Evolutionary conservation across 495 filamentous ascomycete species (phyloP).

Genomic region (Glarea lozoyensis): DNA sequence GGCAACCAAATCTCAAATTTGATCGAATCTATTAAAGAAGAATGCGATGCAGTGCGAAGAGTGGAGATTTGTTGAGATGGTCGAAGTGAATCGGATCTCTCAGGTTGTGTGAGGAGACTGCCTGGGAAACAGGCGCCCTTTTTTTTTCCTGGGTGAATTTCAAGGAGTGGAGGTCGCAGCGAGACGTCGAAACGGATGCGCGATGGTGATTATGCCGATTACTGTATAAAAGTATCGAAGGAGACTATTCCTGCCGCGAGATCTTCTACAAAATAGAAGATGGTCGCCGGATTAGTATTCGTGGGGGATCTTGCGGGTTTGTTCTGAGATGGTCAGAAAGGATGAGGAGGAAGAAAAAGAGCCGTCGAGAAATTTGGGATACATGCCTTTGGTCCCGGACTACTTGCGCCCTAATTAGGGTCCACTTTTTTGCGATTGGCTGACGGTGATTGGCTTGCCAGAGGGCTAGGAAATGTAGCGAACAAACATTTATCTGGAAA

Average conservation of each 20-base stretch:
- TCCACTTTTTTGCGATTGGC: no score
- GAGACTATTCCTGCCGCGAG: conserved; percentile 17
- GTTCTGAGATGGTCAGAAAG: conserved; percentile 1
- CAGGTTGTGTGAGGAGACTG: conserved; percentile 3
- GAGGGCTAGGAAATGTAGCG: no score
- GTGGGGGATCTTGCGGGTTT: background rate
- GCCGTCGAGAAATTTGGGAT: conserved; percentile 1
- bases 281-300: background rate
- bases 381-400: no score
- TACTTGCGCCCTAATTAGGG: no score
- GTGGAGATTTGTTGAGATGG: conserved; percentile 15
- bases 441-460: no score
- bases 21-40: conserved; percentile 9
- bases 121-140: conserved; percentile 13
- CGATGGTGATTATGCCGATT: conserved; percentile 12
- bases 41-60: conserved; percentile 7
- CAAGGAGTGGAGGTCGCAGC: conserved; percentile 16
- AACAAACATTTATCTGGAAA: no score
- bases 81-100: conserved; percentile 23
- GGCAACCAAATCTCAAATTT: conserved; percentile 18
- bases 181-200: conserved; percentile 7
- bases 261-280: conserved; percentile 22
- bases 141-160: conserved; percentile 11
- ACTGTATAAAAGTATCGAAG: conserved; percentile 14
- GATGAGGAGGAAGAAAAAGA: conserved; percentile 4